These are phyloP conservation scores for Puccinia triticina DNA, from an alignment of 1,284 basidiomycete species.

Conservation along the genomic window DNA sequence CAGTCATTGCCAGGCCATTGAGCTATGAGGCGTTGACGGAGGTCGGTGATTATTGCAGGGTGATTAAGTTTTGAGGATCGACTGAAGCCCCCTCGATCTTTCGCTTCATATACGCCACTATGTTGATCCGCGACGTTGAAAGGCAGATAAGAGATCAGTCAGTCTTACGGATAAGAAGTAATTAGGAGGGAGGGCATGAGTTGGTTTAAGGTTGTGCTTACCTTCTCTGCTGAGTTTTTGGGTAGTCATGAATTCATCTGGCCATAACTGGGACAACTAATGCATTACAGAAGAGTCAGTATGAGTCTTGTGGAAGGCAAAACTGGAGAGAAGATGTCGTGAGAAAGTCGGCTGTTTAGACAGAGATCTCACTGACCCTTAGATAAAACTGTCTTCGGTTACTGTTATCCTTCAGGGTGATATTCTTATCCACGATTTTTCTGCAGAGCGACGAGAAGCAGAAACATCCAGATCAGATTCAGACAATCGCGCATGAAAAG, in stretches of 20 bases:
- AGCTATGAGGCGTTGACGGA: too few species aligned
- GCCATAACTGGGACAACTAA: constrained; percentile 48
- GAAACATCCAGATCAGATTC: not conserved
- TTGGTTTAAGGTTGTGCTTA: not conserved
- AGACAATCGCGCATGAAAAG: not conserved
- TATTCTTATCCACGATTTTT: constrained; percentile 45
- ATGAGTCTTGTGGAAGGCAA: not conserved
- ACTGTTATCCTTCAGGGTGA: constrained; percentile 41
- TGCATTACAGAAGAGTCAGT: not conserved
- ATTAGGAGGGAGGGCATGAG: not conserved
- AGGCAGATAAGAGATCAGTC: not conserved
- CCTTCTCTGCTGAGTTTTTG: constrained; percentile 38
- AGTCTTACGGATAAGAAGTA: constrained; percentile 12
- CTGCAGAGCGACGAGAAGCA: not conserved
- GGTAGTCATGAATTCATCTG: constrained; percentile 50
- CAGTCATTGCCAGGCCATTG: too few species aligned
- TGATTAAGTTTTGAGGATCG: constrained; percentile 36
- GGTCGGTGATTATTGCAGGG: constrained; percentile 10
- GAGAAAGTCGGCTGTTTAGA: not conserved
- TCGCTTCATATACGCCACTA: constrained; percentile 30
- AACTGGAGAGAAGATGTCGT: not conserved
- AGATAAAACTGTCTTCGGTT: constrained; percentile 48
- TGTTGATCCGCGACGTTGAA: not conserved
- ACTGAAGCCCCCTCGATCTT: constrained; percentile 13
- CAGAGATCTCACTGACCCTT: constrained; percentile 20